A percentile compares a stretch with the other conserved stretches of the same genome.
Evolutionary conservation across 345 rosid species (phyloP).

Genomic region (Stellera chamaejasme): DNA sequence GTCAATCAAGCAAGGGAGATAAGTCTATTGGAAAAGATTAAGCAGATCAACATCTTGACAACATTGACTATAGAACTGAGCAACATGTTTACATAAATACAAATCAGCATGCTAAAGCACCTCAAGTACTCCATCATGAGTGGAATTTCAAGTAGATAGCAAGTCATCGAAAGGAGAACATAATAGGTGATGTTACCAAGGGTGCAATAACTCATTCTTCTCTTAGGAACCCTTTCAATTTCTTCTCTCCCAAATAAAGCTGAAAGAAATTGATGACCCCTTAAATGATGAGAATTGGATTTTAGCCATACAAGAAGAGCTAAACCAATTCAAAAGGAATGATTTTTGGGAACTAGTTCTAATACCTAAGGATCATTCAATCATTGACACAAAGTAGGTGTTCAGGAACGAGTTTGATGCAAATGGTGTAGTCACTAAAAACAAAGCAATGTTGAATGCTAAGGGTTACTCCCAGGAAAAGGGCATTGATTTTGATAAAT

Average conservation of each 20-base stretch:
- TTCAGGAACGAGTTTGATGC: neutral
- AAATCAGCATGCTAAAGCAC: too few relatives aligned
- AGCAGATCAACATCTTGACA: too few relatives aligned
- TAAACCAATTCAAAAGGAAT: neutral
- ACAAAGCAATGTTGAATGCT: conserved; percentile 4
- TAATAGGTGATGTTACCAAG: neutral
- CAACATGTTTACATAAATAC: too few relatives aligned
- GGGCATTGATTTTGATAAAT: neutral
- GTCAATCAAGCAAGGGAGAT: too few relatives aligned
- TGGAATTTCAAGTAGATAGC: too few relatives aligned
- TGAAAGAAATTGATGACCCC: neutral
- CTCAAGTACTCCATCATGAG: too few relatives aligned
- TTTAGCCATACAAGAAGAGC: neutral
- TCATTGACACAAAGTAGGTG: neutral
- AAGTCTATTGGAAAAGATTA: too few relatives aligned
- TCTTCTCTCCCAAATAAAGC: neutral
- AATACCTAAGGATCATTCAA: neutral
- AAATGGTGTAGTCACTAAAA: neutral
- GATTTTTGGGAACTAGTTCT: neutral
- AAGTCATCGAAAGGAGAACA: neutral
- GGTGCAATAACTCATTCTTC: too few relatives aligned
- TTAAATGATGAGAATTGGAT: too few relatives aligned
- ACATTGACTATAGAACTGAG: too few relatives aligned
- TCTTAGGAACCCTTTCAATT: neutral
- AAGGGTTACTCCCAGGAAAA: neutral